Conservation (phyloP, 345 rosid species). For the Euphorbia tirucalli region DNA sequence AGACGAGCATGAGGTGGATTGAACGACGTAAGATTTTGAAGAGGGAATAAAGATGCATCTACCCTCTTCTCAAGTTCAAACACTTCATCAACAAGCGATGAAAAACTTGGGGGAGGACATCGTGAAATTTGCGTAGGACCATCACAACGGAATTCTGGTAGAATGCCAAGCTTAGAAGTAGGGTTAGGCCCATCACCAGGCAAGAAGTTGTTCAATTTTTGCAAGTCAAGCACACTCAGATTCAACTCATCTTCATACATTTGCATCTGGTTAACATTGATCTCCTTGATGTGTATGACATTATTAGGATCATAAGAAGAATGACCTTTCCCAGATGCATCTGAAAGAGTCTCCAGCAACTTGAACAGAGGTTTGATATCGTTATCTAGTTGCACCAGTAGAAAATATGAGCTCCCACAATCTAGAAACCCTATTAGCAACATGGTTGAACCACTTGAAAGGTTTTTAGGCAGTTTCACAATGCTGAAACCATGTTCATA, state of each 20-base stretch:
- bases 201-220: slow-evolving; percentile 46
- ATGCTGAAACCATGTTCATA: slow-evolving; percentile 71
- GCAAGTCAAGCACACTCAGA: slow-evolving; percentile 56
- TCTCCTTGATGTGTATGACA: slow-evolving; percentile 59
- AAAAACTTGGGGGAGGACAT: slow-evolving; percentile 56
- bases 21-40: slow-evolving; percentile 46
- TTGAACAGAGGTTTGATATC: slow-evolving; percentile 87
- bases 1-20: slow-evolving; percentile 46
- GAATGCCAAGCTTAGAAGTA: slow-evolving; percentile 50
- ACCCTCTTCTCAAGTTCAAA: slow-evolving; percentile 80
- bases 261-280: slow-evolving; percentile 79
- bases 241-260: slow-evolving; percentile 82
- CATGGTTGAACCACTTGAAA: slow-evolving; percentile 48
- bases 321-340: slow-evolving; percentile 51
- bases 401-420: slow-evolving; percentile 73
- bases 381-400: slow-evolving; percentile 87
- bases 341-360: slow-evolving; percentile 62
- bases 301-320: slow-evolving; percentile 51
- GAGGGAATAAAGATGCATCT: slow-evolving; percentile 43
- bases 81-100: slow-evolving; percentile 87
- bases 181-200: slow-evolving; percentile 47
- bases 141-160: slow-evolving; percentile 53
- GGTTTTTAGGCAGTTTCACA: slow-evolving; percentile 67
- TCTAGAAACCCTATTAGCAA: slow-evolving; percentile 92
- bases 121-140: slow-evolving; percentile 52